Percentiles rank a stretch among this genome's conserved stretches.
These are phyloP conservation scores for Ormosia semicastrata DNA, from an alignment of 306 rosid species.

Conservation along the genomic window DNA sequence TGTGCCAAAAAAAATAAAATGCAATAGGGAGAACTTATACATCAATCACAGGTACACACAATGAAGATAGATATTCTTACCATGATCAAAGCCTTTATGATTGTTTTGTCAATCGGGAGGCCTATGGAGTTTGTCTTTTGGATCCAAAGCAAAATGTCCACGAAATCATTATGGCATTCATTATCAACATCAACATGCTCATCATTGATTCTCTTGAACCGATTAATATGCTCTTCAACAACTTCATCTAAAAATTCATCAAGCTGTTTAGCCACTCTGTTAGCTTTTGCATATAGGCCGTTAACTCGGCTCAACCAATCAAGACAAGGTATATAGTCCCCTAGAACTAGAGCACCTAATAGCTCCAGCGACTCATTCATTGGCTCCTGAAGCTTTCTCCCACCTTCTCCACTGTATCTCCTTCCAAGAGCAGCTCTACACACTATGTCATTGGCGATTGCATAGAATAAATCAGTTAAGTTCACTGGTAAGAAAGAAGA, in stretches of 20 bases:
- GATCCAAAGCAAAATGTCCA: background rate
- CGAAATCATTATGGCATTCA: background rate
- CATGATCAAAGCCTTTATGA: background rate
- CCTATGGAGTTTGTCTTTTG: background rate
- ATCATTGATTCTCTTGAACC: background rate
- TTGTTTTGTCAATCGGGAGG: background rate
- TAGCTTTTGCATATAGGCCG: slow-evolving; percentile 11
- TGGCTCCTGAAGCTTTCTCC: background rate
- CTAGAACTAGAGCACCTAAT: background rate
- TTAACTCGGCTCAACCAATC: background rate
- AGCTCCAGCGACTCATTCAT: background rate
- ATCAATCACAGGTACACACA: too few species aligned
- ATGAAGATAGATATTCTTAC: background rate
- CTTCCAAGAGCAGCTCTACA: slow-evolving; percentile 22
- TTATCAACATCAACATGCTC: background rate
- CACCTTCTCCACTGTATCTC: background rate
- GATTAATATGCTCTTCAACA: background rate
- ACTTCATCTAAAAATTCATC: slow-evolving; percentile 13
- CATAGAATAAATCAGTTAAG: background rate
- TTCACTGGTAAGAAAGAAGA: background rate
- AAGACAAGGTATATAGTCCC: slow-evolving; percentile 9
- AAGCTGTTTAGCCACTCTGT: background rate
- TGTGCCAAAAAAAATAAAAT: too few species aligned
- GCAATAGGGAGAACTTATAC: too few species aligned
- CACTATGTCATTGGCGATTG: background rate